These are phyloP conservation scores for Xylaria sp. DNA, from an alignment of 495 filamentous ascomycete genomes.

Conservation along the genomic window DNA sequence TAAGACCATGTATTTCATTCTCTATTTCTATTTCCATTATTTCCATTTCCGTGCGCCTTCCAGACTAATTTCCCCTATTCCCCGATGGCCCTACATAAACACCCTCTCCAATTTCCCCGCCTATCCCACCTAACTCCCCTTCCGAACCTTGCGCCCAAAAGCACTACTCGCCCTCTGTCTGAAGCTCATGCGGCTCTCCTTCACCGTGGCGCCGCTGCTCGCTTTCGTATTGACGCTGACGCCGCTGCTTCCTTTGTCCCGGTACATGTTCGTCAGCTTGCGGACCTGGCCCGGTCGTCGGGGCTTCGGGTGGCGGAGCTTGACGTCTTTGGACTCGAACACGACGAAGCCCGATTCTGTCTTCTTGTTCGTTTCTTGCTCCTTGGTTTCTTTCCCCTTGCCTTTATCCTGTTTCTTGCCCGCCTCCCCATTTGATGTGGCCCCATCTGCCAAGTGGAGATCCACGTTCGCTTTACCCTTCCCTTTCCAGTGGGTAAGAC, in stretches of 20 bases:
- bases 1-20: not conserved
- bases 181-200: slow-evolving; percentile 11
- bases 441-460: not conserved
- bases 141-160: slow-evolving; percentile 30
- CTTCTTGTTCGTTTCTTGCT: slow-evolving; percentile 38
- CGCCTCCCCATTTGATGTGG: not conserved
- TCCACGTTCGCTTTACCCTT: slow-evolving; percentile 10
- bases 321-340: slow-evolving; percentile 38
- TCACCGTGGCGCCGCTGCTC: slow-evolving; percentile 24
- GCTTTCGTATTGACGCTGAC: slow-evolving; percentile 32
- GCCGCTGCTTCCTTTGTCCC: slow-evolving; percentile 38
- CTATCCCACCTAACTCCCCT: slow-evolving; percentile 17
- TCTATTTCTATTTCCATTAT: not conserved
- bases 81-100: not conserved
- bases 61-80: too few relatives aligned
- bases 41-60: too few relatives aligned
- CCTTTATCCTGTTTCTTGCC: slow-evolving; percentile 26
- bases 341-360: slow-evolving; percentile 41
- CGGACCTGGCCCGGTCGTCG: slow-evolving; percentile 40
- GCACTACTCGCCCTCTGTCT: slow-evolving; percentile 36
- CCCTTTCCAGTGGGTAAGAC: slow-evolving; percentile 17
- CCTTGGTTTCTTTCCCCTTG: slow-evolving; percentile 33
- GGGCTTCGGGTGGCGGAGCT: slow-evolving; percentile 39
- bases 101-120: not conserved
- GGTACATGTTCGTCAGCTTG: slow-evolving; percentile 43